These are phyloP conservation scores for Mediolabrus comicus DNA, from an alignment of 108 stramenopile genomes.

Conservation along the genomic window DNA sequence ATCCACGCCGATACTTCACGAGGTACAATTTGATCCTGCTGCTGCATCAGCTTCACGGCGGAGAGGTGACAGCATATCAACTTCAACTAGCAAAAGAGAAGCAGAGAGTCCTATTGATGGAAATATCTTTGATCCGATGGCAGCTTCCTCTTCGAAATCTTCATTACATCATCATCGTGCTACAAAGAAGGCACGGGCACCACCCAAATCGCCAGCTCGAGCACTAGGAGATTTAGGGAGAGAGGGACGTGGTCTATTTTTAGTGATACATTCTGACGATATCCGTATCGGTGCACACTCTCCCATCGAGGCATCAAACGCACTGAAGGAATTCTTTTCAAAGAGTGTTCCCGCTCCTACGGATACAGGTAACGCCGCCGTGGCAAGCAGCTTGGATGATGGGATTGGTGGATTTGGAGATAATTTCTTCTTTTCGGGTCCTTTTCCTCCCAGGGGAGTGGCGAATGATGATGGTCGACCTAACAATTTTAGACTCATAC, in stretches of 20 bases:
- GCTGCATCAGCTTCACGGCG: slow-evolving; percentile 25
- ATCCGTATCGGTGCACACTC: slow-evolving; percentile 51
- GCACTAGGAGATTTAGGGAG: slow-evolving; percentile 64
- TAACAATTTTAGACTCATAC: neutral
- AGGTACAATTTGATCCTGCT: slow-evolving; percentile 44
- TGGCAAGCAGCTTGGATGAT: neutral
- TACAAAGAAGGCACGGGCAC: slow-evolving; percentile 26
- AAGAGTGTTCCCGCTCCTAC: slow-evolving; percentile 2
- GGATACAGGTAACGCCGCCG: neutral
- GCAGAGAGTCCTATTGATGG: neutral
- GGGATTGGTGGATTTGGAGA: neutral
- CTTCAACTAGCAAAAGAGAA: neutral
- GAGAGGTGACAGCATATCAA: slow-evolving; percentile 15
- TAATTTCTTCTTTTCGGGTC: neutral
- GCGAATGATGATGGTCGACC: neutral
- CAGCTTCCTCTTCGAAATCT: slow-evolving; percentile 41
- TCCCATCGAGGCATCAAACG: slow-evolving; percentile 45
- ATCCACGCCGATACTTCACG: slow-evolving; percentile 26
- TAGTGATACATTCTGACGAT: slow-evolving; percentile 78
- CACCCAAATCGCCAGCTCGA: slow-evolving; percentile 44
- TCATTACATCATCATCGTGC: slow-evolving; percentile 17
- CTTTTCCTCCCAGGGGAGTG: neutral
- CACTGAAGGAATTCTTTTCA: slow-evolving; percentile 66
- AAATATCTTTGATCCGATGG: slow-evolving; percentile 33
- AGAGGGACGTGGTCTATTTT: slow-evolving; percentile 63